A percentile compares a stretch with the other conserved stretches of the same genome.
Evolutionary conservation across 805 yeast species (phyloP).

Genomic region (Sungouiozyma intestinalis): DNA sequence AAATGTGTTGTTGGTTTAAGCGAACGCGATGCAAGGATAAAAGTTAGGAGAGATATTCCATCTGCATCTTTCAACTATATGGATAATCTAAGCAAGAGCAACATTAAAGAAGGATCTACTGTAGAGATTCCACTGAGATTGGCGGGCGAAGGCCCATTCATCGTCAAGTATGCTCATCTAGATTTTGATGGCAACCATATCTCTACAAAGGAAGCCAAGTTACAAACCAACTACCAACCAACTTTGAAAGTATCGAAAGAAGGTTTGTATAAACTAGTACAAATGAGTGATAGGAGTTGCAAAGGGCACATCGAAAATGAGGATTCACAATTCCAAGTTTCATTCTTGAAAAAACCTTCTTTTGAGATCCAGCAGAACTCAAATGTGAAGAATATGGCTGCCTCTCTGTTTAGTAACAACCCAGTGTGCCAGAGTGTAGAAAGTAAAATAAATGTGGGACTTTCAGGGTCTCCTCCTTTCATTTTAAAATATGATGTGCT

Average conservation of each 20-base stretch:
- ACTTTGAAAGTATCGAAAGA: conserved; percentile 31
- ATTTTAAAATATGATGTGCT: conserved; percentile 54
- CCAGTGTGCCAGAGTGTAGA: conserved; percentile 41
- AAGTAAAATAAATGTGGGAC: conserved; percentile 38
- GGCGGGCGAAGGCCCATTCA: conserved; percentile 48
- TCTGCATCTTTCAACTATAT: conserved; percentile 36
- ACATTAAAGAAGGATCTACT: conserved; percentile 52
- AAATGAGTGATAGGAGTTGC: conserved; percentile 43
- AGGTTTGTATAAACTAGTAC: conserved; percentile 39
- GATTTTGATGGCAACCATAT: conserved; percentile 22
- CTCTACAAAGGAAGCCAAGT: conserved; percentile 15
- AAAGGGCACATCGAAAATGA: conserved; percentile 35
- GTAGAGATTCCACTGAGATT: conserved; percentile 50
- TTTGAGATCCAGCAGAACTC: conserved; percentile 33
- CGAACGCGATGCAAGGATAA: conserved; percentile 52
- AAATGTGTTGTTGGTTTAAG: conserved; percentile 67
- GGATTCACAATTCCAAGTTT: conserved; percentile 29
- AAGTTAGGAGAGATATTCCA: conserved; percentile 65
- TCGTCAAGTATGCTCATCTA: conserved; percentile 27
- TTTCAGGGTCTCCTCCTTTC: conserved; percentile 58
- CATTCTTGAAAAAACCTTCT: conserved; percentile 38
- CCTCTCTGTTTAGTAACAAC: conserved; percentile 24
- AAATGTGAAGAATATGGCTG: conserved; percentile 16
- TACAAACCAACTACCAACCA: conserved; percentile 25
- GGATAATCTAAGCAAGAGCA: conserved; percentile 28